Conservation (phyloP, 495 filamentous ascomycete genomes). For the Tuber microsphaerosporum region DNA sequence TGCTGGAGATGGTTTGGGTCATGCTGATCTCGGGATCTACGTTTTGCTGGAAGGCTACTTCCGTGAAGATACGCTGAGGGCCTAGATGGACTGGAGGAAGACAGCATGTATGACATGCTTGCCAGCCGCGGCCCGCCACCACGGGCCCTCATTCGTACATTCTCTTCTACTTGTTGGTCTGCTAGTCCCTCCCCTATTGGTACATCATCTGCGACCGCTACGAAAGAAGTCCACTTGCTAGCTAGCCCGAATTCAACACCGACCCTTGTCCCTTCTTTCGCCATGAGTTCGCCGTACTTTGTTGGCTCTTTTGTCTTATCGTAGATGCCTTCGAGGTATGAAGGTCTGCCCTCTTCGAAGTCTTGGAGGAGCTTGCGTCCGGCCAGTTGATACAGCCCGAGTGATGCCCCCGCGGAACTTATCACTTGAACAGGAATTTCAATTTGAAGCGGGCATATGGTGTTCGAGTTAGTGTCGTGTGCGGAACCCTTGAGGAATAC, state of each 20-base stretch:
- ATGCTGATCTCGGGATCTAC: too few relatives aligned
- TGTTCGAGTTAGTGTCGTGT: slow-evolving; percentile 44
- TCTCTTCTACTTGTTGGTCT: neutral
- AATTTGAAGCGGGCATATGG: slow-evolving; percentile 53
- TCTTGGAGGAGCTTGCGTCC: slow-evolving; percentile 60
- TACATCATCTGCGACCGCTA: slow-evolving; percentile 53
- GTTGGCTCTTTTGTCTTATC: slow-evolving; percentile 45
- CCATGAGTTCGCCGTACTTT: slow-evolving; percentile 51
- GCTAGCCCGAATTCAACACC: slow-evolving; percentile 60
- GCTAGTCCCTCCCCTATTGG: neutral
- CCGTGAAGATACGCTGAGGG: too few relatives aligned
- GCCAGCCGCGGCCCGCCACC: too few relatives aligned
- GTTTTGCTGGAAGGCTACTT: too few relatives aligned
- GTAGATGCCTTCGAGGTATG: slow-evolving; percentile 52
- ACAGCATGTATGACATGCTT: too few relatives aligned
- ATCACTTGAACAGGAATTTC: slow-evolving; percentile 56
- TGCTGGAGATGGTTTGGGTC: too few relatives aligned
- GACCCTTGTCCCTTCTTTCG: slow-evolving; percentile 57
- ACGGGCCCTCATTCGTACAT: too few relatives aligned
- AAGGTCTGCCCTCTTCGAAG: slow-evolving; percentile 56
- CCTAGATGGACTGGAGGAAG: too few relatives aligned
- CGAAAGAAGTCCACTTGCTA: slow-evolving; percentile 63
- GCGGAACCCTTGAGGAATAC: slow-evolving; percentile 50
- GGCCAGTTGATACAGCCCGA: slow-evolving; percentile 58
- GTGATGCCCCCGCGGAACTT: slow-evolving; percentile 41